A percentile compares a stretch with the other conserved stretches of the same genome.
phyloP scores from a whole-genome alignment of 2,329 filamentous ascomycete genomes.

The Mycogone perniciosa region DNA sequence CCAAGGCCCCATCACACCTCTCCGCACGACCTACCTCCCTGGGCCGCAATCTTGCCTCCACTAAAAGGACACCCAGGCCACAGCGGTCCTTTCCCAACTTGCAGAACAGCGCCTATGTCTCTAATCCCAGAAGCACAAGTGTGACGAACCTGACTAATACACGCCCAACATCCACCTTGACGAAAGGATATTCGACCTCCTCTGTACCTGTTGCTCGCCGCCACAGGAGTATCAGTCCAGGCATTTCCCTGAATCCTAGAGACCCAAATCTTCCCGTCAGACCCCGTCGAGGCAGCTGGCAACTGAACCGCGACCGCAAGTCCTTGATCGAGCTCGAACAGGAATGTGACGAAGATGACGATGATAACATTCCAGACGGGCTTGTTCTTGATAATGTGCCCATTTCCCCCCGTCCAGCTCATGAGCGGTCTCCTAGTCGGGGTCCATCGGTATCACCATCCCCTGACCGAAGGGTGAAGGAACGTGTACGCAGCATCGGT shows the following conservation, averaged over 20 bases:
- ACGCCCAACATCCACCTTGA: slow-evolving; percentile 21
- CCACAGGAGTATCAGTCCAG: slow-evolving; percentile 48
- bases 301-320: slow-evolving; percentile 59
- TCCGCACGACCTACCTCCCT: slow-evolving; percentile 30
- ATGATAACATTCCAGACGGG: slow-evolving; percentile 72
- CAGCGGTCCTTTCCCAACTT: slow-evolving; percentile 42
- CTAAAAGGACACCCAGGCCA: slow-evolving; percentile 24
- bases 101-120: slow-evolving; percentile 37
- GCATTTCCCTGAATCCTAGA: slow-evolving; percentile 37
- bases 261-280: slow-evolving; percentile 34
- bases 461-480: slow-evolving; percentile 45
- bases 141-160: slow-evolving; percentile 32
- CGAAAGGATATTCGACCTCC: slow-evolving; percentile 27
- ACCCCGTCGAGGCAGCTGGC: slow-evolving; percentile 62
- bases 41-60: slow-evolving; percentile 26
- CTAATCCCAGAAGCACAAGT: slow-evolving; percentile 48
- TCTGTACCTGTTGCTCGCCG: slow-evolving; percentile 34
- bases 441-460: slow-evolving; percentile 49
- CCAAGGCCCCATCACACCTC: slow-evolving; percentile 41
- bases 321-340: slow-evolving; percentile 64
- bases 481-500: slow-evolving; percentile 50
- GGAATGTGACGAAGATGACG: slow-evolving; percentile 71
- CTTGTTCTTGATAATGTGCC: slow-evolving; percentile 76
- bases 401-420: slow-evolving; percentile 63
- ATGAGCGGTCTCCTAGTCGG: slow-evolving; percentile 49